Base-by-base conservation (phyloP, 2,329 filamentous ascomycete genomes). In the Trichoderma koningii region DNA sequence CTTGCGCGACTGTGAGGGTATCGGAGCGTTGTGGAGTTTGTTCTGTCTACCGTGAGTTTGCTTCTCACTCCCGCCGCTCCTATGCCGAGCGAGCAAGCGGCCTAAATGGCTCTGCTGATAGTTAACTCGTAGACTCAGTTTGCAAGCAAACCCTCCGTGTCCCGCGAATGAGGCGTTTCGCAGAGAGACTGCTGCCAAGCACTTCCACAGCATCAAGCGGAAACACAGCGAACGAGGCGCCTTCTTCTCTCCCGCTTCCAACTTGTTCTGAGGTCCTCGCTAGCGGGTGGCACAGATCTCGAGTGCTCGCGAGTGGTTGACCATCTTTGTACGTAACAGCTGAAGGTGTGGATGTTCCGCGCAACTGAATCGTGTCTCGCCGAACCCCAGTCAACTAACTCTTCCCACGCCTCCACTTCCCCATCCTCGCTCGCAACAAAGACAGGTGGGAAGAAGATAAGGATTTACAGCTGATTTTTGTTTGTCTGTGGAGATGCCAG, bases 291-390 rank as follows among this genome's bases (percentile, higher is more conserved):
- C 30, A 52, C 47, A 19, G 51, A 42, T 21, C 45, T 60, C 56
- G 19, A 60, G 52, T 45, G 42, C 42, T 19, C 42, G 19, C 42
- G 17, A 12, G 53, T 45, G 48, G 12, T 56, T 56, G 47, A 52
- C 51, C 47, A 62, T 62, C 57, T 62, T 62, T 52, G 57, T 62
- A 52, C 57, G 57, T 62, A 62, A 62, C 57, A 62, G 48, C 30
- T 52, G 23, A 41, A 21, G 57, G 26, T 23, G 30, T 48, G 21
- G 17, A 28, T 38, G 48, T 42, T 61, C 23, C 38, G 48, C 34
- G 57, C 38, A 34, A 62, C 57, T 62, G 57, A 62, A 52, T 62
- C 57, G 44, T 62, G 57, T 62, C 42, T 44, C 34, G 30, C 34
- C 57, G 47, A 38, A 62, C 57, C 57, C 57, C 41, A 41, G 48